Conservation (phyloP, 1,284 basidiomycete species). For the Microstroma glucosiphilum region DNA sequence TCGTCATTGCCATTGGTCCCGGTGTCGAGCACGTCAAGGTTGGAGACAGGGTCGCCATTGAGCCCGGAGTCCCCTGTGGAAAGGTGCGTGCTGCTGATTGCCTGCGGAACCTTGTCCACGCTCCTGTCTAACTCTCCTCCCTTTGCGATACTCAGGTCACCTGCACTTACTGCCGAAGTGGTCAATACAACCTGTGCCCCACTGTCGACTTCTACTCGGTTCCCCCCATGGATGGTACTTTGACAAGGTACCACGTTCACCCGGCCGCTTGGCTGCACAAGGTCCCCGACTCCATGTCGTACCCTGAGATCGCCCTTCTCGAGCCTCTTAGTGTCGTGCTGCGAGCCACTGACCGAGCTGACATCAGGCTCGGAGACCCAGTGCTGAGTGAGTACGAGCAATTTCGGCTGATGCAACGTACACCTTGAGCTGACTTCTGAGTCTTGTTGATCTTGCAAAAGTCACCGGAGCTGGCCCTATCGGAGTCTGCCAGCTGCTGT, state of each 20-base stretch:
- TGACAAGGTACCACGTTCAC: slow-evolving; percentile 54
- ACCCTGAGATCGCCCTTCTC: slow-evolving; percentile 57
- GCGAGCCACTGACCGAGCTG: slow-evolving; percentile 56
- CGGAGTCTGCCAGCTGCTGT: slow-evolving; percentile 56
- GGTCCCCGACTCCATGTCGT: slow-evolving; percentile 51
- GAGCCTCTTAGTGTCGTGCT: slow-evolving; percentile 57
- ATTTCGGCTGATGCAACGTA: background rate
- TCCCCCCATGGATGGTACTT: slow-evolving; percentile 43
- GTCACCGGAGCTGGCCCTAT: slow-evolving; percentile 53
- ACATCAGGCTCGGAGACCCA: slow-evolving; percentile 52
- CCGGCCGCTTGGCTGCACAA: slow-evolving; percentile 58
- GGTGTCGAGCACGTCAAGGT: slow-evolving; percentile 30
- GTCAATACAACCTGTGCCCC: slow-evolving; percentile 56
- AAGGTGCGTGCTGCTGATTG: slow-evolving; percentile 15
- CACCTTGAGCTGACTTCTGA: background rate
- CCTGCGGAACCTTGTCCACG: background rate
- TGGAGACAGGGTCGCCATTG: slow-evolving; percentile 46
- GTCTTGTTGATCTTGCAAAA: background rate
- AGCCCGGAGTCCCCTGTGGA: slow-evolving; percentile 54
- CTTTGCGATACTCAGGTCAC: slow-evolving; percentile 4
- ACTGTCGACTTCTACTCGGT: slow-evolving; percentile 46
- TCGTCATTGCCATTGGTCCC: slow-evolving; percentile 42
- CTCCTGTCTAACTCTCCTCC: background rate
- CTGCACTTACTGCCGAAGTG: slow-evolving; percentile 54
- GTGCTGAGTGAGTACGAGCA: slow-evolving; percentile 18